Base-by-base conservation (phyloP, 1,284 basidiomycete species). In the Puccinia coronata region DNA sequence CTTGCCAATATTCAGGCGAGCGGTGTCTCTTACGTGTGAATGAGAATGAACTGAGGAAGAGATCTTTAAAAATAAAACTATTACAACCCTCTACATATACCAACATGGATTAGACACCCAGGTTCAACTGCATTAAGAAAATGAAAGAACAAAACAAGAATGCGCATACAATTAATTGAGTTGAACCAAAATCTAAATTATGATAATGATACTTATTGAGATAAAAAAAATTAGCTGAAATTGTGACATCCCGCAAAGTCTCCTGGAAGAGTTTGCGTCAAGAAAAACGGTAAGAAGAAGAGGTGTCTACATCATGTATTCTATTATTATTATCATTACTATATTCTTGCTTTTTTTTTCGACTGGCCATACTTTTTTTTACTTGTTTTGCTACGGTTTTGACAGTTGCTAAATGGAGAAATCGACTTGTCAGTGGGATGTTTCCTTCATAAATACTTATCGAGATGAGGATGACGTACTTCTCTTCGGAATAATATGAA, bases 401-500 rank as follows among this genome's bases (percentile, higher is more conserved):
- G 77, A 79, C 20, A 79, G 69, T 79, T 79, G 77, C 77, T 79
- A 25, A 55, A 57, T 55, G 47, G n/a, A 53, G 5, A 43, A 31
- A 31, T 20, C 1, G 9, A 36, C n/a, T n/a, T 63, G 25, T 76
- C 28, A 61, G 43, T 51, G 18, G 47, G n/a, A 12, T 39, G 5
- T 18, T 11, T 47, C 14, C 23, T 59, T 49, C 14, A 34, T 65
- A 8, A 65, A 77, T 28, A 9, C 2, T n/a, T 14, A 61, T 31
- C n/a, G 28, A 28, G 23, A 28, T 25, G 34, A 55, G 39, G 18
- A 18, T 2, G 2, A 77, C 76, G 36, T 28, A 80, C 79, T 86
- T 93, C 92, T 87, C 92, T 92, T 85, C 92, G 91, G 86, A 93
- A 96, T 90, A 96, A 95, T 92, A 93, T 92, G 88, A 95, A 94